phyloP scores from a whole-genome alignment of 2,329 filamentous ascomycete species.

The Colletotrichum limetticola region DNA sequence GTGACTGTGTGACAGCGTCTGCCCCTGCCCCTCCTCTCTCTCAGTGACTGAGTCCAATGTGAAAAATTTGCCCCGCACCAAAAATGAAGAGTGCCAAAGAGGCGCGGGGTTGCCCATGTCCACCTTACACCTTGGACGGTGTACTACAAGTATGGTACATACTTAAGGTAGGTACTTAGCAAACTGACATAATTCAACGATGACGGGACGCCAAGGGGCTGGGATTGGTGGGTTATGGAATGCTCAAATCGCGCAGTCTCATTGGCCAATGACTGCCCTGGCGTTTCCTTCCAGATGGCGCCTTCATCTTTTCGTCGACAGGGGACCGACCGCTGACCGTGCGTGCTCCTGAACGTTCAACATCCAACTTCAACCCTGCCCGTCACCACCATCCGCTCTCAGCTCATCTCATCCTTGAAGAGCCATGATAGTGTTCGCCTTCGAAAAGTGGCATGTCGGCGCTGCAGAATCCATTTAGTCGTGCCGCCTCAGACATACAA shows the following conservation, averaged over 20 bases:
- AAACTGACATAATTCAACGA: background rate
- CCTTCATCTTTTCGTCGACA: background rate
- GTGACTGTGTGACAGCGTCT: background rate
- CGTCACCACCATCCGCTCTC: background rate
- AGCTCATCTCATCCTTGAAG: background rate
- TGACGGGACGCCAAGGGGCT: constrained; percentile 11
- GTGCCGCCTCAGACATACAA: background rate
- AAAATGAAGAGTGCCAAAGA: background rate
- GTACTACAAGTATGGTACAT: too few species aligned
- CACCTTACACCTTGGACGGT: background rate
- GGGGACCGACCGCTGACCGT: background rate
- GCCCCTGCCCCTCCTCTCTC: background rate
- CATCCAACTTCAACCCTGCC: background rate
- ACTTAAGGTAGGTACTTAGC: too few species aligned
- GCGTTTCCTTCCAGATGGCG: background rate
- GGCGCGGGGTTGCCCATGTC: constrained; percentile 13
- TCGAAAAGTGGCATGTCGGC: background rate
- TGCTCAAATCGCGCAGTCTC: background rate
- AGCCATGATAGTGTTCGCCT: background rate
- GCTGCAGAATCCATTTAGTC: background rate
- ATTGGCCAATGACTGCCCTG: background rate
- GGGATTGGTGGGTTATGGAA: background rate
- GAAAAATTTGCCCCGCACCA: constrained; percentile 11
- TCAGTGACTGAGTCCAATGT: background rate
- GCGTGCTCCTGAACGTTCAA: background rate